Evolutionary conservation across 805 yeast genomes (phyloP).

Genomic region (Candida caryicola): DNA sequence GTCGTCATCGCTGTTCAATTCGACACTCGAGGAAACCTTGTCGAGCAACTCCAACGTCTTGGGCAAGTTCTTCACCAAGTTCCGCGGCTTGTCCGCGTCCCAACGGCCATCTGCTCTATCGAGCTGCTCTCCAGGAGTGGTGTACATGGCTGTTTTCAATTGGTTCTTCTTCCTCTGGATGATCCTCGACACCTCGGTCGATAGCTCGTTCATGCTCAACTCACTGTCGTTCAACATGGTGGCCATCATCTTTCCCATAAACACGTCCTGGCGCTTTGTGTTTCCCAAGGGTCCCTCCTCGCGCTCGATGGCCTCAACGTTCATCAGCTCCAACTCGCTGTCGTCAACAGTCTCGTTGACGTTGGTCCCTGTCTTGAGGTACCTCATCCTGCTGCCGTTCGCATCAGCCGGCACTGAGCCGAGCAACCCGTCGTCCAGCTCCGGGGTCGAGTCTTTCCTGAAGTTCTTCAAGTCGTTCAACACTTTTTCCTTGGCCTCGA

Average conservation of each 20-base stretch:
- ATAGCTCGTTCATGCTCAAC: conserved; percentile 25
- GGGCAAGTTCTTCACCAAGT: conserved; percentile 53
- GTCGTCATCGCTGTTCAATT: conserved; percentile 64
- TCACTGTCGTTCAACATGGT: conserved; percentile 32
- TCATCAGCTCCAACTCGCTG: neutral
- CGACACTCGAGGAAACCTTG: conserved; percentile 57
- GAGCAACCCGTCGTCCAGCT: no score
- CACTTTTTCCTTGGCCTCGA: conserved; percentile 3
- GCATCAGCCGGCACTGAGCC: conserved; percentile 6
- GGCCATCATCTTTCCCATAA: conserved; percentile 20
- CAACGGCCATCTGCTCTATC: conserved; percentile 17
- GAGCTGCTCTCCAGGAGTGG: conserved; percentile 14
- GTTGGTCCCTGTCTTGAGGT: neutral
- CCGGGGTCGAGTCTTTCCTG: conserved; percentile 2
- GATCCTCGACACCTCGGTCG: conserved; percentile 19
- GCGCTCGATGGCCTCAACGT: neutral
- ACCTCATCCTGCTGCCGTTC: neutral
- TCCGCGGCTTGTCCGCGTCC: conserved; percentile 36
- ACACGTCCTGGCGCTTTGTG: neutral
- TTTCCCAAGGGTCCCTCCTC: conserved; percentile 2
- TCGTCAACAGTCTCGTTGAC: neutral
- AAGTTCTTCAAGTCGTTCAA: neutral
- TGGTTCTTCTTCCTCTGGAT: conserved; percentile 20
- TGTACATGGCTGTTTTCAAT: conserved; percentile 20
- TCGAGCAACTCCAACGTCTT: conserved; percentile 53